Evolutionary conservation across 768 basidiomycete genomes (phyloP).

Genomic region (Boletus pseudopeckii): DNA sequence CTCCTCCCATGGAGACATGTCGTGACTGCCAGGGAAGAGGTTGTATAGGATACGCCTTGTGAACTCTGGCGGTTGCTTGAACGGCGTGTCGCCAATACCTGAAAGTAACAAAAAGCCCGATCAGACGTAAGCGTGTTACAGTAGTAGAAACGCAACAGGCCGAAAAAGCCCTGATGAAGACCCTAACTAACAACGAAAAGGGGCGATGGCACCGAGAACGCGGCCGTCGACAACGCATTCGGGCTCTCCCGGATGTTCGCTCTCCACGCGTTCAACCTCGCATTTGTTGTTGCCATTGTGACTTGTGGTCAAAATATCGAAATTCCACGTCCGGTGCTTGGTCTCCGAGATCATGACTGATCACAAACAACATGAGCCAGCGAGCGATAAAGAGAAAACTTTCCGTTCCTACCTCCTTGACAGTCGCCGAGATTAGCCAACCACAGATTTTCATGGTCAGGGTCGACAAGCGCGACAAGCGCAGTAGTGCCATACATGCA

Average conservation of each 20-base stretch:
- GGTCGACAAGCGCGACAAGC: constrained; percentile 69
- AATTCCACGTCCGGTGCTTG: constrained; percentile 50
- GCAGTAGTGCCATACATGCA: constrained; percentile 82
- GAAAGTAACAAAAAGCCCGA: constrained; percentile 5
- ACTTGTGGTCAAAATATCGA: constrained; percentile 56
- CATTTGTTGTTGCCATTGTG: constrained; percentile 70
- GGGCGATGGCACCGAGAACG: constrained; percentile 74
- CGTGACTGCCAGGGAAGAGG: constrained; percentile 57
- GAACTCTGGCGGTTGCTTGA: constrained; percentile 70
- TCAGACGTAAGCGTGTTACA: constrained; percentile 5
- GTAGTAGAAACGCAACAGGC: constrained; percentile 4
- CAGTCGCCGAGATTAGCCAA: constrained; percentile 80
- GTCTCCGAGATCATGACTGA: constrained; percentile 52
- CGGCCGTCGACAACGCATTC: constrained; percentile 64
- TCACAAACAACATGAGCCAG: constrained; percentile 16
- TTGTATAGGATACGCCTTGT: constrained; percentile 66
- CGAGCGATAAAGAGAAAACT: background rate
- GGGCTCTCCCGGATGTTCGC: constrained; percentile 66
- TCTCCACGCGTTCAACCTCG: constrained; percentile 61
- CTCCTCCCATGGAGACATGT: constrained; percentile 63
- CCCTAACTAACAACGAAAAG: constrained; percentile 62
- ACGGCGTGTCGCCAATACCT: constrained; percentile 70
- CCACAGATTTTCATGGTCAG: constrained; percentile 67
- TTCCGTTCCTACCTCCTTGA: constrained; percentile 56
- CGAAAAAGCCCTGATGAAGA: constrained; percentile 10